Evolutionary conservation across 1,139 yeast species (phyloP), one percentile per base, ranked within the genome.

Genomic region (Candida frijolesensis): DNA sequence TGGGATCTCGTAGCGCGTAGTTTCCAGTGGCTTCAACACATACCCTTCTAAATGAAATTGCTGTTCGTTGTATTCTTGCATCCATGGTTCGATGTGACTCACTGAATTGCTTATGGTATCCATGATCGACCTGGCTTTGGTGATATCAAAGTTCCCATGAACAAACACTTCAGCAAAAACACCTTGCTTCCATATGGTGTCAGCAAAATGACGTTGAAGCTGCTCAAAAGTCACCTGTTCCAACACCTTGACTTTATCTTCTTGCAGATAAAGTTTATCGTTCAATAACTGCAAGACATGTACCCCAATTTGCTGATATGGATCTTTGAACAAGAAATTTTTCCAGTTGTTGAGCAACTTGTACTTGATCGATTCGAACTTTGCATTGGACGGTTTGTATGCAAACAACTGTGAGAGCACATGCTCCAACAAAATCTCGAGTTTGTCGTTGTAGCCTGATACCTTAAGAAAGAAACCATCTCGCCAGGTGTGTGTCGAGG

Each of bases 401-500:
- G 63, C 64, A 9, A 51, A 44, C 45, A 91, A 62, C 22, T 80
- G 80, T 14, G 72, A 70, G 46, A 90, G 66, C 14, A 91, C 82
- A 51, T 83, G 79, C 45, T 79, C 79, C 40, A 90, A 68, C 47
- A 92, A 74, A 8, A 79, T 79, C 10, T 81, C 76, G 44, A 91
- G 71, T 62, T 92, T 92, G 66, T 94, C 94, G 60, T 88, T 89
- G 67, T 87, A 94, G 1, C 99, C 99, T 43, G 78, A 74, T 16
- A 90, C 75, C 46, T 81, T 80, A 40, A 94, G 64, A 40, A 81
- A 79, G 44, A 91, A 63, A 0, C 97, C 96, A 58, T 87, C 91
- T 55, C 87, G 79, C 55, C 87, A 81, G 48, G 82, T 72, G 40
- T 76, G 68, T 42, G 92, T 75, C 3, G 76, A 70, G 54, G 85